Evolutionary conservation across 306 rosid genomes (phyloP).

Genomic region (Abrus pulchellus): DNA sequence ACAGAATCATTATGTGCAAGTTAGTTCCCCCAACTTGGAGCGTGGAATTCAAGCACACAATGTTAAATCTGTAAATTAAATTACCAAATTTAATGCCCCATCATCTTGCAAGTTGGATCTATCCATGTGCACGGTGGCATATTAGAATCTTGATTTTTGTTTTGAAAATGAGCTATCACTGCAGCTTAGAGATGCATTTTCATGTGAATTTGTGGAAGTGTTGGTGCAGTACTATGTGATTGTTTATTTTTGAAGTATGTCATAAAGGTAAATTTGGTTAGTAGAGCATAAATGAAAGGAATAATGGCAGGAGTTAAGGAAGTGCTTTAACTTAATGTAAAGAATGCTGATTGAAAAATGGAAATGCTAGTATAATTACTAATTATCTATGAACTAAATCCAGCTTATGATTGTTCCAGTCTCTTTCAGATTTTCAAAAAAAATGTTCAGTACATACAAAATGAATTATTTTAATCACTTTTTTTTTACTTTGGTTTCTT

Average conservation of each 20-base stretch:
- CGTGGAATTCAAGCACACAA: not conserved
- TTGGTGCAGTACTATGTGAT: not conserved
- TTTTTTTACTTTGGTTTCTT: not conserved
- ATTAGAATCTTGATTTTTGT: not conserved
- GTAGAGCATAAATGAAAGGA: not conserved
- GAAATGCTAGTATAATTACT: not conserved
- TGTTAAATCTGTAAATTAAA: not conserved
- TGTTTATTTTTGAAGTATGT: not conserved
- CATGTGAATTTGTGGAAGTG: not conserved
- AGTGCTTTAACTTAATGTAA: not conserved
- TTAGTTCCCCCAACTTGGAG: not conserved
- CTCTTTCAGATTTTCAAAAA: not conserved
- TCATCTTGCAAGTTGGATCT: constrained; percentile 26
- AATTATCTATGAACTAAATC: not conserved
- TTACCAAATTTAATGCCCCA: not conserved
- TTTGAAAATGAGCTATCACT: not conserved
- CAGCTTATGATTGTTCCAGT: not conserved
- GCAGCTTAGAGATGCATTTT: not conserved
- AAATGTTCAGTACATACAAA: not conserved
- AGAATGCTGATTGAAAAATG: not conserved
- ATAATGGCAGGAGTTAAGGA: not conserved
- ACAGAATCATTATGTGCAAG: not conserved
- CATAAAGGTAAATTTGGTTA: not conserved
- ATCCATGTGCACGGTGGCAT: constrained; percentile 3
- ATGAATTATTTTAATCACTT: not conserved